Base-by-base conservation (phyloP, 2,329 filamentous ascomycete species). In the Aspergillus udagawae region DNA sequence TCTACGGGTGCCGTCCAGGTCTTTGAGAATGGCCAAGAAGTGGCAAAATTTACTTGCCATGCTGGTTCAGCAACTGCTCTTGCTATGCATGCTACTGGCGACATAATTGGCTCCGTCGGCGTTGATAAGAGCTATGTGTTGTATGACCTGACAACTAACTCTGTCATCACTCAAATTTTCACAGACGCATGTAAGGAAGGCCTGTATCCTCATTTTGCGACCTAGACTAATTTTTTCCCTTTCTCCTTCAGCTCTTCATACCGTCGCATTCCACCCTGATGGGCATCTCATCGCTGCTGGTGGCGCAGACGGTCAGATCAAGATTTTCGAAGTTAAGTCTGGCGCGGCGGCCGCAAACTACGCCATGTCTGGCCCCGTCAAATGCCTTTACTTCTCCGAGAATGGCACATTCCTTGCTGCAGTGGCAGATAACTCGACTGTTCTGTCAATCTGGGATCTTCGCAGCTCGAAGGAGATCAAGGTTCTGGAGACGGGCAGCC, bases 381-480 rank as follows among this genome's bases (percentile, higher is more conserved):
- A 90, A 66, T 84, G 86, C 10, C 78, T 99, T 44, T 82, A 84
- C 57, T 99, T 99, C 76, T 97, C 92, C 0, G 94, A 99, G 74
- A 99, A 99, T 66, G 94, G 94, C 25, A 96, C 90, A 67, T 97
- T 92, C 91, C 87, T 99, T 62, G 93, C 93, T 1, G 89, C 91
- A 4, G 87, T 88, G 7, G 86, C 88, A 57, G 87, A 91, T 73
- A 87, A 86, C 29, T 90, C 92, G 63, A 89, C 86, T 23, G 87
- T 82, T 25, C 87, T 96, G 41, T 90, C 90, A 9, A 86, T 97
- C 54, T 97, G 95, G 81, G 93, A 97, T 74, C 82, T 99, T 59
- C 88, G 94, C 66, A 97, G 96, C 77, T 86, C 89, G 20, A 87
- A 87, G 4, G 83, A 86, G 67, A 86, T 87, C 70, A 96, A 96